phyloP scores from a whole-genome alignment of 176 grass and related monocot genomes.

The Bolboschoenus planiculmis region DNA sequence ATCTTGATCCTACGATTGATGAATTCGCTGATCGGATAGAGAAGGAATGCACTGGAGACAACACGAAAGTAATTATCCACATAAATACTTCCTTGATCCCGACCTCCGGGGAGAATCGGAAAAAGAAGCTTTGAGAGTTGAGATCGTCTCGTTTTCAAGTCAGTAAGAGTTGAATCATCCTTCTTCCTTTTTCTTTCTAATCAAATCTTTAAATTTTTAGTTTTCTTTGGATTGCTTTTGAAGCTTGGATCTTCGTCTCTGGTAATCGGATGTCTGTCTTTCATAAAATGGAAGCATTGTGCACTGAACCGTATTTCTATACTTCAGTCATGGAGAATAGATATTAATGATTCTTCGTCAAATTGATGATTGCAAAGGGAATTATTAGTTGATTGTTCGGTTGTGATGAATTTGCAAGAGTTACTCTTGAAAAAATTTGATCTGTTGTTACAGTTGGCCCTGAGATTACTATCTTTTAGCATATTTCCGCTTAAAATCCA shows the following conservation, averaged over 20 bases:
- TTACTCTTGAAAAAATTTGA: neutral
- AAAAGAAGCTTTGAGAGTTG: neutral
- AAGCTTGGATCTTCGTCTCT: neutral
- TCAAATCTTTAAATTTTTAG: neutral
- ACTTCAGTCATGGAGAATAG: neutral
- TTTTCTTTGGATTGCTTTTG: neutral
- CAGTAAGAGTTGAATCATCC: slow-evolving; percentile 7
- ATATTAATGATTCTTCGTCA: neutral
- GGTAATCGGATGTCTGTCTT: neutral
- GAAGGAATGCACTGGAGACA: neutral
- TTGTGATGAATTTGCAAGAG: neutral
- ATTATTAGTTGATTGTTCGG: neutral
- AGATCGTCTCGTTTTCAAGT: neutral
- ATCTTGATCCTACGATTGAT: neutral
- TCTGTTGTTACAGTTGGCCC: neutral
- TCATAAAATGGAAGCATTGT: neutral
- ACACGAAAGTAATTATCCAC: neutral
- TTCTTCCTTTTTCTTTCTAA: neutral
- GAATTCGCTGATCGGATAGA: neutral
- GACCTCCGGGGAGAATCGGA: neutral
- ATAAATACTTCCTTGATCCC: neutral
- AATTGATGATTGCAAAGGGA: neutral
- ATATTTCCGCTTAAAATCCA: neutral
- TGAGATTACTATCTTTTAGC: neutral
- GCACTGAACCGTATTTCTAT: neutral